Conservation (phyloP, 306 rosid species). For the Ammopiptanthus mongolicus region DNA sequence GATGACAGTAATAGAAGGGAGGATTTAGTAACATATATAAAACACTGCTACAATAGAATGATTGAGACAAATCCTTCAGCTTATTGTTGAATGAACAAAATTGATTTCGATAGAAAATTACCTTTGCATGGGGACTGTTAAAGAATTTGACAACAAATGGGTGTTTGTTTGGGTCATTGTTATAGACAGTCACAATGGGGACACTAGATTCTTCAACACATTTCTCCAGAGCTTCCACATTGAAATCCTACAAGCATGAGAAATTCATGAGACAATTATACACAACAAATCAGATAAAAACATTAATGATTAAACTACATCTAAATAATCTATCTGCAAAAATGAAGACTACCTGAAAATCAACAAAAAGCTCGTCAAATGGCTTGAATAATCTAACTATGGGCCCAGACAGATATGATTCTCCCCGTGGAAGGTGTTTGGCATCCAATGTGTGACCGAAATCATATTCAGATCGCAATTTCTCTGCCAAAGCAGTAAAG, state of each 20-base stretch:
- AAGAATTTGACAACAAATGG: constrained; percentile 60
- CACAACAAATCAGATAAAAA: background rate
- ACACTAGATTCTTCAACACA: constrained; percentile 50
- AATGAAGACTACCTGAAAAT: constrained; percentile 44
- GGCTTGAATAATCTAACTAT: constrained; percentile 70
- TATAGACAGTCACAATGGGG: constrained; percentile 49
- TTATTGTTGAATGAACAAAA: background rate
- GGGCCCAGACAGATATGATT: constrained; percentile 63
- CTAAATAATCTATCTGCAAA: background rate
- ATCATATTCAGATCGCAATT: constrained; percentile 63
- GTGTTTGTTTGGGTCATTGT: constrained; percentile 62
- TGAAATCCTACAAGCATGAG: constrained; percentile 51
- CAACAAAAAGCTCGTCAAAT: constrained; percentile 74
- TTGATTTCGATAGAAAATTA: constrained; percentile 1
- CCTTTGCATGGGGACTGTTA: constrained; percentile 50
- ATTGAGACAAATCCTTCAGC: background rate
- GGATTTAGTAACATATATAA: background rate
- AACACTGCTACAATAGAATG: background rate
- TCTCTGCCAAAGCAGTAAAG: constrained; percentile 54
- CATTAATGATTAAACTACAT: background rate
- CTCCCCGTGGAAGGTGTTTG: constrained; percentile 75
- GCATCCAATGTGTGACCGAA: constrained; percentile 77
- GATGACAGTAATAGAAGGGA: background rate
- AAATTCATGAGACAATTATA: background rate
- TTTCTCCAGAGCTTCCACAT: constrained; percentile 57